These are phyloP conservation scores for Mortierella claussenii DNA, from an alignment of 192 early-diverging fungal genomes.

Conservation along the genomic window DNA sequence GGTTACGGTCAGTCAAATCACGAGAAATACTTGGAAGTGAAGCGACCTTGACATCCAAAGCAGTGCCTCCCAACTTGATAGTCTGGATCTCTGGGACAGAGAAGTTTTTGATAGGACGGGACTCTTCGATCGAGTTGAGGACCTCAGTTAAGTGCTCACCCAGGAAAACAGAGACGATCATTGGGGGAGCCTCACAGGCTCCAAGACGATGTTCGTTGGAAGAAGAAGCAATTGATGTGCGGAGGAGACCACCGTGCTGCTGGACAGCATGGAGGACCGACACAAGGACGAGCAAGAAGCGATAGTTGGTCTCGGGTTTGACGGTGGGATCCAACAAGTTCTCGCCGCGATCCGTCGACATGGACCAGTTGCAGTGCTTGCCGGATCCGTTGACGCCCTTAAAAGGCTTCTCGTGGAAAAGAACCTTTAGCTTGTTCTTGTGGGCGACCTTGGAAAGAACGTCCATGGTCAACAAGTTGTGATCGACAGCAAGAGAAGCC, in stretches of 20 bases:
- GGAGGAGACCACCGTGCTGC: constrained; percentile 92
- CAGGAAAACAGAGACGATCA: constrained; percentile 97
- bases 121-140: constrained; percentile 90
- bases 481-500: constrained; percentile 94
- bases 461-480: constrained; percentile 98
- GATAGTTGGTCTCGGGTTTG: constrained; percentile 98
- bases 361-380: constrained; percentile 99
- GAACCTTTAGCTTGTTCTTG: constrained; percentile 95
- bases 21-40: constrained; percentile 91
- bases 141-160: constrained; percentile 98
- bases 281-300: constrained; percentile 96
- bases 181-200: constrained; percentile 98
- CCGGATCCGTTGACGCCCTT: constrained; percentile 98
- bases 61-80: constrained; percentile 95
- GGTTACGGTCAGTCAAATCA: constrained; percentile 99
- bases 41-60: constrained; percentile 94
- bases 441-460: constrained; percentile 96
- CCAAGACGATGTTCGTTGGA: constrained; percentile 99
- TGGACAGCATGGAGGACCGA: constrained; percentile 91
- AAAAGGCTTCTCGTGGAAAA: constrained; percentile 99
- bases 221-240: constrained; percentile 91
- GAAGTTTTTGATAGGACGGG: constrained; percentile 87
- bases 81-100: constrained; percentile 91
- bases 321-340: constrained; percentile 97
- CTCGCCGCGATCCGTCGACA: constrained; percentile 94